Conservation (phyloP, 441 rosid genomes). For the Erodium trifolium region DNA sequence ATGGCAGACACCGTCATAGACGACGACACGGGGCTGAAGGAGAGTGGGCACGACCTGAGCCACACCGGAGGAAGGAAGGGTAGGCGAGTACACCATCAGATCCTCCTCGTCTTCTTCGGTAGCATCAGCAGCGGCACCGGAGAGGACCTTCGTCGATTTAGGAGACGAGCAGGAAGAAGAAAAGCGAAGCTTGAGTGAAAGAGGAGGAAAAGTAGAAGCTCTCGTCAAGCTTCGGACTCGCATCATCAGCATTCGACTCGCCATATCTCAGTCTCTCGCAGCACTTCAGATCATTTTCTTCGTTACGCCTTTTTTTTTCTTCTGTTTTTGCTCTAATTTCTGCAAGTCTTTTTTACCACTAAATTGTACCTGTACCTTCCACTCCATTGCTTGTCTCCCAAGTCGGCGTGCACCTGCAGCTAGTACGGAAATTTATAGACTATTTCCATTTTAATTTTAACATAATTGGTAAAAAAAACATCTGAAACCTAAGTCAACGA, state of each 20-base stretch:
- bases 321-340: no score
- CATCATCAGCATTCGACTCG: constrained; percentile 14
- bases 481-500: background rate
- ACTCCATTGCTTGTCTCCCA: constrained; percentile 16
- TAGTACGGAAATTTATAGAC: no score
- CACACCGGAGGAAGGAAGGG: constrained; percentile 28
- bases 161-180: constrained; percentile 22
- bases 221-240: constrained; percentile 13
- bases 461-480: no score
- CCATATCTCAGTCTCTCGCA: constrained; percentile 1
- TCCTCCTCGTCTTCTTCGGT: constrained; percentile 26
- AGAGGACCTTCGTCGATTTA: constrained; percentile 18
- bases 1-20: constrained; percentile 88
- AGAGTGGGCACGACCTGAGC: constrained; percentile 29
- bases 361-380: background rate
- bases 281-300: background rate
- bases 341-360: background rate
- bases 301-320: background rate
- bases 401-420: constrained; percentile 12
- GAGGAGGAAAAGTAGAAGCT: constrained; percentile 5
- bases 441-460: no score
- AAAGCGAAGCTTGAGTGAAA: constrained; percentile 11
- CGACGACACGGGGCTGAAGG: constrained; percentile 84
- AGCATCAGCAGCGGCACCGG: constrained; percentile 29
- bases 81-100: constrained; percentile 24